Base-by-base conservation (phyloP, 768 basidiomycete species). In the Trametes elegans region DNA sequence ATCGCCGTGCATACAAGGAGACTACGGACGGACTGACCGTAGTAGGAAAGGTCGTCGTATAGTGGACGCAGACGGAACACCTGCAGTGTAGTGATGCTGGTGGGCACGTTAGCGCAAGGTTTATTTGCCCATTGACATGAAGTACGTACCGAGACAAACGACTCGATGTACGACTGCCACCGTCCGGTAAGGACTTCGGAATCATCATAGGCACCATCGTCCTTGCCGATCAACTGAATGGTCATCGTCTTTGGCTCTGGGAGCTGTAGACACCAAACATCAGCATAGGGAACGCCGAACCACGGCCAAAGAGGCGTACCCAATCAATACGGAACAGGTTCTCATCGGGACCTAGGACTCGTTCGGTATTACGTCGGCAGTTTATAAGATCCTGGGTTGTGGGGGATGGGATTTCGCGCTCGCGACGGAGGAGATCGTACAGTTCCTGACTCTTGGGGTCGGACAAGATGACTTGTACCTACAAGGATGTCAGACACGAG, bases 261-360 rank as follows among this genome's bases (percentile, higher is more conserved):
- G 3, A 87, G 73, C 90, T 92, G 50, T 6, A 24, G 51, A 14
- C 21, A 42, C 36, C 31, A 16, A n/a, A 18, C 24, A 16, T 21
- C 3, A 29, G 14, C 34, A 3, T 38, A 16, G 24, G 10, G 1
- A 23, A 11, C 42, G 13, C 32, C 8, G 38, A 19, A 19, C 27
- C 11, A 14, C 10, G 40, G 3, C 39, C 34, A 36, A 26, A 21
- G 50, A 34, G 18, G 65, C 79, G 16, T 62, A 90, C 90, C 88
- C 90, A 92, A 64, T 90, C 88, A 27, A 91, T 79, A 6, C 88
- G 77, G 71, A 89, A 90, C 13, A 90, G 68, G 62, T 89, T 88
- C 64, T 90, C 88, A 57, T 90, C 89, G 0, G 84, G 83, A 9
- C 87, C 87, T 41, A 87, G 67, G 27, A 86, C 78, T 55, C 82